These are phyloP conservation scores for Thinopyrum obtusiflorum DNA, from an alignment of 202 grass and related monocot genomes.

Conservation along the genomic window DNA sequence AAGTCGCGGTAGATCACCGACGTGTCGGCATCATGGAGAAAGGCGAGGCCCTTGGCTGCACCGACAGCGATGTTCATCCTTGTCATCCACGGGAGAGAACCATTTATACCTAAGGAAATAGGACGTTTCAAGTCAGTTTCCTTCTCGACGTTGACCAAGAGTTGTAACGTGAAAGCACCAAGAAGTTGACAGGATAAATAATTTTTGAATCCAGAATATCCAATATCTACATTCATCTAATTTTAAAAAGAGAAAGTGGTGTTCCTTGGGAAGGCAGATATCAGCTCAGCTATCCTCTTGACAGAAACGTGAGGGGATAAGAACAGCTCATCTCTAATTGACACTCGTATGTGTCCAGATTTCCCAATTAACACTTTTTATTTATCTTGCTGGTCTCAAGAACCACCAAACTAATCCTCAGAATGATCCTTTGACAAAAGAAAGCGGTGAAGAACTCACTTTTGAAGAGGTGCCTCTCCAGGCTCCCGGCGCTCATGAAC, in stretches of 20 bases:
- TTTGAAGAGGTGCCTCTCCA: constrained; percentile 90
- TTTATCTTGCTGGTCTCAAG: background rate
- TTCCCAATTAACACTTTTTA: background rate
- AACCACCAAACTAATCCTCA: background rate
- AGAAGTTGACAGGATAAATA: background rate
- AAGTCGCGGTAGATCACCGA: constrained; percentile 87
- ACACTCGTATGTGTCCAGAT: background rate
- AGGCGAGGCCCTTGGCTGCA: constrained; percentile 77
- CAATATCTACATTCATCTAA: background rate
- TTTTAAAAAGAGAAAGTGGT: background rate
- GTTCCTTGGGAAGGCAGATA: constrained; percentile 24
- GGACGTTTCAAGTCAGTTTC: constrained; percentile 28
- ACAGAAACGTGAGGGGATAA: background rate
- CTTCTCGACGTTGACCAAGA: constrained; percentile 15
- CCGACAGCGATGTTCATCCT: constrained; percentile 86
- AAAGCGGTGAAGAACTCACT: constrained; percentile 47
- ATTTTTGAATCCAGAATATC: background rate
- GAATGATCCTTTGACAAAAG: constrained; percentile 11
- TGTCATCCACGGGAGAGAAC: constrained; percentile 66
- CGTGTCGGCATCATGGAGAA: constrained; percentile 70
- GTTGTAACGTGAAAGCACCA: background rate
- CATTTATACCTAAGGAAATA: constrained; percentile 28
- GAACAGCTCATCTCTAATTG: constrained; percentile 21
- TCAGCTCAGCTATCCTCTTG: constrained; percentile 34
- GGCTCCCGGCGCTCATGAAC: constrained; percentile 71